A percentile compares a stretch with the other conserved stretches of the same genome.
These are phyloP conservation scores for Aspergillus sp. DNA, from an alignment of 2,329 filamentous ascomycete genomes.

Conservation along the genomic window DNA sequence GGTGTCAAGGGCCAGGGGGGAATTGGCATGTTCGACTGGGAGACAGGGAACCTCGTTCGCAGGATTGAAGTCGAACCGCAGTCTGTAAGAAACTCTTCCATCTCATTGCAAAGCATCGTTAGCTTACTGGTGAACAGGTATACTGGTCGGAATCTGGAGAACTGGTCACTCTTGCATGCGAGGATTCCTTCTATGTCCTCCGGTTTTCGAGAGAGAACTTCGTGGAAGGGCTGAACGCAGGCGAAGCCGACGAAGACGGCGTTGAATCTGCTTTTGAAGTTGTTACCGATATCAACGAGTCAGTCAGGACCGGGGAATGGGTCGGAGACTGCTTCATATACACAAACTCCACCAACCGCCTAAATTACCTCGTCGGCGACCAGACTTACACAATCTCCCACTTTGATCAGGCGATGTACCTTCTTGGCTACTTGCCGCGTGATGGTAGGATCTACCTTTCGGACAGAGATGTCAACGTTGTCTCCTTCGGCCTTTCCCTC, in stretches of 20 bases:
- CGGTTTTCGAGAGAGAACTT: constrained; percentile 87
- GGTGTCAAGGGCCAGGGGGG: constrained; percentile 93
- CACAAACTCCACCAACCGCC: constrained; percentile 89
- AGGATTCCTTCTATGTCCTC: constrained; percentile 90
- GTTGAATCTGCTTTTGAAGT: constrained; percentile 95
- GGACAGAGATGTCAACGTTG: constrained; percentile 89
- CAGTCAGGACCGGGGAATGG: constrained; percentile 90
- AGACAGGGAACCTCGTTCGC: constrained; percentile 75
- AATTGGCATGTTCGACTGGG: constrained; percentile 95
- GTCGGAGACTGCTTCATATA: constrained; percentile 99
- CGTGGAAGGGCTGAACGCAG: constrained; percentile 69
- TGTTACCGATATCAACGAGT: constrained; percentile 89
- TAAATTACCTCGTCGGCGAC: constrained; percentile 96
- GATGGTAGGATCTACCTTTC: constrained; percentile 92
- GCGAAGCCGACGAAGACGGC: constrained; percentile 77
- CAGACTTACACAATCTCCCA: constrained; percentile 97
- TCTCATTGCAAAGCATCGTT: constrained; percentile 1
- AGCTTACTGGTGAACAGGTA: constrained; percentile 44
- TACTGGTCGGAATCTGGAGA: constrained; percentile 98
- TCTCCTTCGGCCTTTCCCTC: constrained; percentile 82
- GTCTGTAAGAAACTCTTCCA: constrained; percentile 36
- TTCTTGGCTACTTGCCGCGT: constrained; percentile 87
- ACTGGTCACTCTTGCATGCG: constrained; percentile 82
- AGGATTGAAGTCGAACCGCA: constrained; percentile 74
- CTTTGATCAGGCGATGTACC: constrained; percentile 91